Evolutionary conservation across 2,329 filamentous ascomycete genomes (phyloP), one percentile per base, ranked within the genome.

Genomic region (Pseudocercospora fijiensis): DNA sequence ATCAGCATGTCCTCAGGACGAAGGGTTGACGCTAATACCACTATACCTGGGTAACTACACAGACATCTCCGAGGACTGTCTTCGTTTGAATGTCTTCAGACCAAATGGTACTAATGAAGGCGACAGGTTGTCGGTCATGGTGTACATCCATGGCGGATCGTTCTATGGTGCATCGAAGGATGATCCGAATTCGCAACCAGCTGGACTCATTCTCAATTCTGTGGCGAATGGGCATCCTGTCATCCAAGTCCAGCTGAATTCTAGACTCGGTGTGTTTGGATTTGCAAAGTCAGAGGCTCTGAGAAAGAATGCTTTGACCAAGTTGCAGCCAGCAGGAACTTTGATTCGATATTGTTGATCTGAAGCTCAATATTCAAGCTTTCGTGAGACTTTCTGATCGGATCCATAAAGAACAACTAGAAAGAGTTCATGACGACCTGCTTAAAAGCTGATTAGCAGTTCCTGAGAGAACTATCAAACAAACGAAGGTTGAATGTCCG

Each of bases 171-270:
- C 63, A 6, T 65, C 61, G 2, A 71, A 70, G 33, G 65, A 71
- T 41, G 75, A 78, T 52, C 72, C 76, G 13, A 74, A 76, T 3
- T 76, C 73, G 30, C 68, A 76, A 30, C 81, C 82, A 0, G 81
- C 81, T 68, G 80, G 77, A 0, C 66, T 84, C 58, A 76, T 84
- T 10, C 68, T 74, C n/a, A 74, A 83, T 65, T 82, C 80, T 0
- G 72, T 83, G 4, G 72, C 75, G 33, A 81, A 81, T 61, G 79
- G 78, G 1, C 57, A 66, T n/a, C 76, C 76, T 16, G 72, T 78
- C 10, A 77, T 79, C 13, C 72, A 76, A 18, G 68, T 71, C n/a
- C 53, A 62, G 18, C 62, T 72, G 22, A 72, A 72, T 49, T 72
- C 70, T 55, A 72, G 78, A 11, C 66, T 79, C 8, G 76, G 76